Percentiles rank a stretch among this genome's conserved stretches.
phyloP scores from a whole-genome alignment of 768 basidiomycete species.

The Serendipita vermifera region DNA sequence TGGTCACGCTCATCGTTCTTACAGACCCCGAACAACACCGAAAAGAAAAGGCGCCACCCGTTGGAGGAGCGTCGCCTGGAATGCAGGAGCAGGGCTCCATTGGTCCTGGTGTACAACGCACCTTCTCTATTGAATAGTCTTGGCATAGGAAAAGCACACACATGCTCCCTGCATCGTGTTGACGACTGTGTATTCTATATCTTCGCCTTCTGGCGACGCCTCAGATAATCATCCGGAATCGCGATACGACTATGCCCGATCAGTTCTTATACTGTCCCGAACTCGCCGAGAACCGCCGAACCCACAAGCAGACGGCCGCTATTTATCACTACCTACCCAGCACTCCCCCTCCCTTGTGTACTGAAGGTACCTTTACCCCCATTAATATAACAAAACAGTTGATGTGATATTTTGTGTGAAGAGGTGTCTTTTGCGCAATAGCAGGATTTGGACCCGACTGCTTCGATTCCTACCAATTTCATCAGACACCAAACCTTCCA shows the following conservation, averaged over 20 bases:
- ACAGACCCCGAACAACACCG: constrained; percentile 6
- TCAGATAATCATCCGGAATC: neutral
- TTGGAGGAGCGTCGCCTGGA: neutral
- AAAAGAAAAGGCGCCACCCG: neutral
- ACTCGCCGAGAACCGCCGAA: neutral
- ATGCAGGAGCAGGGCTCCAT: constrained; percentile 2
- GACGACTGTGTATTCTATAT: neutral
- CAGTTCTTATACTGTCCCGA: neutral
- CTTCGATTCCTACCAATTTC: too few relatives aligned
- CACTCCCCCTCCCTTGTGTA: too few relatives aligned
- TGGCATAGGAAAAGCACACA: neutral
- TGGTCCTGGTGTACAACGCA: neutral
- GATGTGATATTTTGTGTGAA: too few relatives aligned
- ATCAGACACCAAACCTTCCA: too few relatives aligned
- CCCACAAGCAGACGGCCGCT: neutral
- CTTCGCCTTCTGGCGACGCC: neutral
- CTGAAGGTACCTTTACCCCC: too few relatives aligned
- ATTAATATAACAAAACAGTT: too few relatives aligned
- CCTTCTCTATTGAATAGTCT: constrained; percentile 6
- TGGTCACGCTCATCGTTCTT: neutral
- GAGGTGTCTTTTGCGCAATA: too few relatives aligned
- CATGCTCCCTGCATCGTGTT: neutral
- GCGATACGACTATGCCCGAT: neutral
- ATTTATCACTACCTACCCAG: too few relatives aligned
- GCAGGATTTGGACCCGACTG: too few relatives aligned